Evolutionary conservation across 192 early-diverging fungal species (phyloP).

Genomic region (Piromyces finnis): DNA sequence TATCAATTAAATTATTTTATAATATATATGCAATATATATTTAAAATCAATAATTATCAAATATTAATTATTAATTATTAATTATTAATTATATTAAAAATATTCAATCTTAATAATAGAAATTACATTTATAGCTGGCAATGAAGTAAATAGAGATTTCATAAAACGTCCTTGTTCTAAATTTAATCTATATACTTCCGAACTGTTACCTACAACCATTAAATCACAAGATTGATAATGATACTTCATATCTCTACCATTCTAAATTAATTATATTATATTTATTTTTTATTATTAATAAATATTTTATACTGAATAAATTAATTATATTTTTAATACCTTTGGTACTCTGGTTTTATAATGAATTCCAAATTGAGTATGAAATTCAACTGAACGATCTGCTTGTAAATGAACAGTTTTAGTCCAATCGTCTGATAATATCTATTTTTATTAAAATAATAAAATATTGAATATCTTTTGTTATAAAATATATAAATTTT

Average conservation of each 20-base stretch:
- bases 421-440: constrained; percentile 95
- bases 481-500: too few relatives aligned
- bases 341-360: constrained; percentile 85
- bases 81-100: too few relatives aligned
- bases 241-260: constrained; percentile 80
- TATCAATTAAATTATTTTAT: too few relatives aligned
- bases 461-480: too few relatives aligned
- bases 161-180: constrained; percentile 85
- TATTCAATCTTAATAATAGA: too few relatives aligned
- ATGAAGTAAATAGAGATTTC: constrained; percentile 55
- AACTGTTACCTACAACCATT: constrained; percentile 55
- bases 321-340: constrained; percentile 3
- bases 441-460: constrained; percentile 4
- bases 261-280: too few relatives aligned
- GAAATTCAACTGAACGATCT: constrained; percentile 82
- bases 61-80: too few relatives aligned
- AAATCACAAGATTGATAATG: constrained; percentile 85
- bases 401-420: constrained; percentile 81
- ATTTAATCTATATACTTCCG: constrained; percentile 80
- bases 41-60: too few relatives aligned
- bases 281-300: too few relatives aligned
- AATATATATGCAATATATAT: too few relatives aligned
- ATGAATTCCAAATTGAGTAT: constrained; percentile 87
- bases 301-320: too few relatives aligned
- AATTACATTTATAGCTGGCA: constrained; percentile 31